Conservation (phyloP, 805 yeast genomes). For the Lipomyces yamanashiensis region DNA sequence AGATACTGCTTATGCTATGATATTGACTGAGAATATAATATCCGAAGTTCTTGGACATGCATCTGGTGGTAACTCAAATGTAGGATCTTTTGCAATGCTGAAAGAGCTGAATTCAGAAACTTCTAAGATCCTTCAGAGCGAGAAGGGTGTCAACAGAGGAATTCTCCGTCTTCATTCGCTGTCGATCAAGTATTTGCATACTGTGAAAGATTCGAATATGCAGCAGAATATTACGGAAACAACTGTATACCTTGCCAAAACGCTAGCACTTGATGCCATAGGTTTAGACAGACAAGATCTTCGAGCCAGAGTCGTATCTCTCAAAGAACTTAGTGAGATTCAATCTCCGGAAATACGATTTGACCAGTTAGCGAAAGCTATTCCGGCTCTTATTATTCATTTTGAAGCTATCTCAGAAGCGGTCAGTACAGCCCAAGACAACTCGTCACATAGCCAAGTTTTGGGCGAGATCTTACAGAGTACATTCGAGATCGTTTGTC, state of each 20-base stretch:
- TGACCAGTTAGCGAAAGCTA: background rate
- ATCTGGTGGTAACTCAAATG: slow-evolving; percentile 9
- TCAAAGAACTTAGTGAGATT: slow-evolving; percentile 4
- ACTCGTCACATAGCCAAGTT: background rate
- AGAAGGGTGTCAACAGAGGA: background rate
- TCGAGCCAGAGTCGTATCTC: background rate
- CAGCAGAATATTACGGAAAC: background rate
- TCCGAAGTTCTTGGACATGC: slow-evolving; percentile 13
- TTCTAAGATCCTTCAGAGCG: background rate
- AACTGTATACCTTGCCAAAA: background rate
- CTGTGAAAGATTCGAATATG: background rate
- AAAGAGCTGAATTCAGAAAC: background rate
- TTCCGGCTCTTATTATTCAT: background rate
- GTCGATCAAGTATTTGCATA: background rate
- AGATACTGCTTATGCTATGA: slow-evolving; percentile 3
- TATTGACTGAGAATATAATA: slow-evolving; percentile 7
- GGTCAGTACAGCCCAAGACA: background rate
- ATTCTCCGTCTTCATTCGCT: background rate
- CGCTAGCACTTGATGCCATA: background rate
- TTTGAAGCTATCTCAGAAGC: background rate
- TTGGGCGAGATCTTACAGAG: slow-evolving; percentile 8
- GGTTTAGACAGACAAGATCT: background rate
- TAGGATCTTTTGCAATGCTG: background rate
- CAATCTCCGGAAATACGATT: background rate
- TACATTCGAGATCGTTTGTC: slow-evolving; percentile 10